Evolutionary conservation across 805 yeast genomes (phyloP).

Genomic region (Scheffersomyces spartinae): DNA sequence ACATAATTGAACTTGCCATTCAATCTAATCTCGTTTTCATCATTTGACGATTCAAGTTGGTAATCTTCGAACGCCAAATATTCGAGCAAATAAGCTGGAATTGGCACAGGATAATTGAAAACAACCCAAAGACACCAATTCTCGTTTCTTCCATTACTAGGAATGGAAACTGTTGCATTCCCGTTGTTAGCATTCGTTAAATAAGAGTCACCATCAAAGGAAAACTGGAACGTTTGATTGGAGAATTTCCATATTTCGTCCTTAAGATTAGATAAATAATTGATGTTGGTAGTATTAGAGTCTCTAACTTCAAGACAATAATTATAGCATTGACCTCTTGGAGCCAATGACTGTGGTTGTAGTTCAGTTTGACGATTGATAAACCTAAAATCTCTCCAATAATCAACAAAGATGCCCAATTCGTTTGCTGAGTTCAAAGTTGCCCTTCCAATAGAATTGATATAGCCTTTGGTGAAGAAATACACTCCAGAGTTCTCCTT

Average conservation of each 20-base stretch:
- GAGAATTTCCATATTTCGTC: no score
- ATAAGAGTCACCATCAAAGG: conserved; percentile 5
- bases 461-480: conserved; percentile 15
- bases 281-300: conserved; percentile 14
- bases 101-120: no score
- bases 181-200: neutral
- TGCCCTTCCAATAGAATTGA: conserved; percentile 14
- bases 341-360: neutral
- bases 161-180: conserved; percentile 2
- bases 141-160: no score
- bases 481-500: conserved; percentile 4
- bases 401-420: conserved; percentile 24
- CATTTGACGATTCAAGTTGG: neutral
- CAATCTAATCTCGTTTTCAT: neutral
- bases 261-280: no score
- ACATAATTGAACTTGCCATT: conserved; percentile 3
- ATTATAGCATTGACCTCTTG: conserved; percentile 1
- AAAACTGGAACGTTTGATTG: conserved; percentile 5
- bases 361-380: conserved; percentile 12
- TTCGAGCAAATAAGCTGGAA: no score
- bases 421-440: no score
- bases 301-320: conserved; percentile 10
- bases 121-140: no score
- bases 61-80: conserved; percentile 1
- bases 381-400: conserved; percentile 22